Evolutionary conservation across 2,329 filamentous ascomycete genomes (phyloP), one percentile per base, ranked within the genome.

Genomic region (Beauveria sp.): DNA sequence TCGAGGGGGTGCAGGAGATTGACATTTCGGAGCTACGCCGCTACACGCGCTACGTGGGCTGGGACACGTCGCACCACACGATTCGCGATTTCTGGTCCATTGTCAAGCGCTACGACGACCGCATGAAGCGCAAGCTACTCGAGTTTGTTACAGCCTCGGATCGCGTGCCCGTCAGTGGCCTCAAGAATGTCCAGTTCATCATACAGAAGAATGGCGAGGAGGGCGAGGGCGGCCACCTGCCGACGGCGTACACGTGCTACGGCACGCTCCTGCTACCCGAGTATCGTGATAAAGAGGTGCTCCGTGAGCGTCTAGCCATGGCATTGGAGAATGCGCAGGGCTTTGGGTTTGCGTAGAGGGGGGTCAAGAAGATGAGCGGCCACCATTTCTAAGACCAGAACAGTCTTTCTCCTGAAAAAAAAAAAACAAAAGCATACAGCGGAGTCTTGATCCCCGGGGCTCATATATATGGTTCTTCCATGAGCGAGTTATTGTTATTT

Each of bases 141-240:
- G 92, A 97, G 72, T 99, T 99, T 69, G 93, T 99, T 34, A 99
- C 95, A 16, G 93, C 93, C 0, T 93, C 88, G 67, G 93, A 97
- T 70, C 84, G 95, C 2, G 84, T 98, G 2, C 95, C 95, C 0
- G 90, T 96, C 0, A 92, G 90, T 22, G 95, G 95, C 3, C 86
- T 93, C 70, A 83, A 84, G 65, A 91, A 89, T 67, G 78, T 98
- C 52, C 86, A 89, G 69, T 98, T 98, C 73, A 84, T 90, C 16
- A 82, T 99, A 49, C 89, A 93, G 73, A 86, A 84, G 68, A 91
- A 92, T 70, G 86, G 90, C 18, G 80, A 86, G 60, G 88, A 83
- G 65, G 76, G 76, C 2, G 76, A 78, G 1, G 70, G 71, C 3
- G 82, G 81, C 0, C 82, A 84, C 65, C 69, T 99, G 67, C 95